phyloP scores from a whole-genome alignment of 73 alveolate genomes.

The Tetrahymena elliotti region DNA sequence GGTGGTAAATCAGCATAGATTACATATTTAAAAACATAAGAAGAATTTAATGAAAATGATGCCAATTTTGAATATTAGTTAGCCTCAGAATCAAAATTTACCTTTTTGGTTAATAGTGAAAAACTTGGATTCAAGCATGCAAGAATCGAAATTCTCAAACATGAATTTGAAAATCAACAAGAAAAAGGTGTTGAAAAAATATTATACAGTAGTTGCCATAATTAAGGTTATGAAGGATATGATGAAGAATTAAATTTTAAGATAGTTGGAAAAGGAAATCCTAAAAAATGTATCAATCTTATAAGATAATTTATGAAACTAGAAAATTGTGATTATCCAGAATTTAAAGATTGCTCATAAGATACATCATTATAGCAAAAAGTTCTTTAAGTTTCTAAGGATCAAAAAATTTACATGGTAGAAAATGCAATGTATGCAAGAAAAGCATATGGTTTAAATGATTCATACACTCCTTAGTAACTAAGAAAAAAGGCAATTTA shows the following conservation, averaged over 20 bases:
- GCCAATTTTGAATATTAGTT: background rate
- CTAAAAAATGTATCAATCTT: background rate
- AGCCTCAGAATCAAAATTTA: background rate
- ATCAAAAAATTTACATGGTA: background rate
- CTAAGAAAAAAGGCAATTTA: background rate
- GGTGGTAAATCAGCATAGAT: background rate
- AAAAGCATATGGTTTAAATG: background rate
- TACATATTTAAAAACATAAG: background rate
- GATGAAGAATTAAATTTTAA: background rate
- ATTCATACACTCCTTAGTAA: background rate
- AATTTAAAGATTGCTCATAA: background rate
- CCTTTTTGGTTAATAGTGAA: background rate
- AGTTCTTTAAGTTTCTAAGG: background rate
- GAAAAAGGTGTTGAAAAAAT: background rate
- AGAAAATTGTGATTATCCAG: background rate
- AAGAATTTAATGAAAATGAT: background rate
- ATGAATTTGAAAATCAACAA: background rate
- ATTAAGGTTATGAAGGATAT: background rate
- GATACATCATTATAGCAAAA: background rate
- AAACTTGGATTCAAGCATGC: background rate
- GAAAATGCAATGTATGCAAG: background rate
- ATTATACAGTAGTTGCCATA: background rate
- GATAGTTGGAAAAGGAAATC: background rate
- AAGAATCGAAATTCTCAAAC: background rate
- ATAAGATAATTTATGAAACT: background rate